Conservation (phyloP, 2,329 filamentous ascomycete genomes). For the Lecanosticta acicola region DNA sequence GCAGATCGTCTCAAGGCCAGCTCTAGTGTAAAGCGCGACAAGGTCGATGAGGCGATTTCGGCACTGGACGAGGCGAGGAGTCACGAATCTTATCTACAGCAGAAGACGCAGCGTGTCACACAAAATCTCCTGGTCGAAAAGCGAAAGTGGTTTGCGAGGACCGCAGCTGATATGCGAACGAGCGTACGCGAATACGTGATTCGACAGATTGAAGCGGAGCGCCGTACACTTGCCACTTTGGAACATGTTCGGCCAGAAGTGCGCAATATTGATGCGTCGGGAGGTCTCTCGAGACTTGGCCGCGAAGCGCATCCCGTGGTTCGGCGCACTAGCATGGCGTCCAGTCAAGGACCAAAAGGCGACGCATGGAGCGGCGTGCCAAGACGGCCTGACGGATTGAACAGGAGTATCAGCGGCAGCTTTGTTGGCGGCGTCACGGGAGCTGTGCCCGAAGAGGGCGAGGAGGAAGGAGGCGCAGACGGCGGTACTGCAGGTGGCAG, state of each 20-base stretch:
- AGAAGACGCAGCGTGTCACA: conserved; percentile 85
- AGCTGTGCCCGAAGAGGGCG: conserved; percentile 52
- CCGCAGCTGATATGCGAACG: conserved; percentile 72
- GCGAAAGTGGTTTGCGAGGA: conserved; percentile 83
- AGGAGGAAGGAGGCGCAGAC: conserved; percentile 37
- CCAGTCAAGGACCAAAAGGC: conserved; percentile 93
- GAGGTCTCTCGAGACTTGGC: conserved; percentile 82
- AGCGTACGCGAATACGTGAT: conserved; percentile 89
- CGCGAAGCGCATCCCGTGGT: conserved; percentile 75
- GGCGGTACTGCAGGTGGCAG: conserved; percentile 44
- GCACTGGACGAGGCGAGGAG: conserved; percentile 80
- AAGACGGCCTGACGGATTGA: conserved; percentile 70
- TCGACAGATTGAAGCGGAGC: conserved; percentile 91
- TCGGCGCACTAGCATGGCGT: conserved; percentile 74
- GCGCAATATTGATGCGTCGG: conserved; percentile 82
- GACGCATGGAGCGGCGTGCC: conserved; percentile 96
- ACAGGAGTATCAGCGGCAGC: conserved; percentile 69
- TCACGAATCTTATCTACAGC: conserved; percentile 72
- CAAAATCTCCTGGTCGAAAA: conserved; percentile 83
- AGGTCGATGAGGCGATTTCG: conserved; percentile 95
- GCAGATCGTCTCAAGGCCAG: conserved; percentile 84
- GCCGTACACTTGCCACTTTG: conserved; percentile 83
- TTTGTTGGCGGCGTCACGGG: conserved; percentile 48
- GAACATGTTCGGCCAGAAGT: conserved; percentile 92
- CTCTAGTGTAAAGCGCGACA: conserved; percentile 82